Evolutionary conservation across 1,139 yeast genomes (phyloP), one percentile per base, ranked within the genome.

Genomic region (Saccharomycopsis phalli): DNA sequence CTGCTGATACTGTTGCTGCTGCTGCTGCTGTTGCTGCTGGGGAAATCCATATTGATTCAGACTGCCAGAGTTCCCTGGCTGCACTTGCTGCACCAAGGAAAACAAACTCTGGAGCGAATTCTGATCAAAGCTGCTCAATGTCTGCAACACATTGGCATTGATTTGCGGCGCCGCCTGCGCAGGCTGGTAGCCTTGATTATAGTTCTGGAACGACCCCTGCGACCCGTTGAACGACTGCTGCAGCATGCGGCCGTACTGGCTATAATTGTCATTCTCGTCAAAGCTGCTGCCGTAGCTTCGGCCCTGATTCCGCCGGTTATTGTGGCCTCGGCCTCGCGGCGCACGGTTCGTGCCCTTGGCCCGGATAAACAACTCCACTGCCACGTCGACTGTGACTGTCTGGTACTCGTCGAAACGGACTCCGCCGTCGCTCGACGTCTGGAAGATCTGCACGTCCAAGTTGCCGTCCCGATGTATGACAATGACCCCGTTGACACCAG

Each of bases 341-440:
- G n/a, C n/a, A n/a, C n/a, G n/a, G n/a, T n/a, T n/a, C n/a, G 21
- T 17, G 2, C 29, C 31, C 53, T 62, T 53, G 44, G 62, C 54
- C 42, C 58, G 51, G 45, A 59, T 40, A 46, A 56, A 52, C 47
- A 68, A 55, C 46, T 77, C 76, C 7, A 78, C 69, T 1, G 88
- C 91, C 27, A 74, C 78, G 31, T 74, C 74, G 3, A 76, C 65
- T 5, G 78, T 77, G 17, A 84, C 68, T 42, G 73, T 72, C 4
- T 81, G 70, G 54, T 86, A 87, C 54, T 87, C 95, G 53, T 84
- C 94, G 56, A 81, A 87, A 50, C 78, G 76, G 25, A 87, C 74
- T 32, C 63, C 65, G n/a, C 86, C 87, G 49, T 75, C 80, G 0
- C 74, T 62, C 1, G 80, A 69, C 28, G 68, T 69, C 53, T 82